These are phyloP conservation scores for Nissolia schottii DNA, from an alignment of 306 rosid genomes.

Conservation along the genomic window DNA sequence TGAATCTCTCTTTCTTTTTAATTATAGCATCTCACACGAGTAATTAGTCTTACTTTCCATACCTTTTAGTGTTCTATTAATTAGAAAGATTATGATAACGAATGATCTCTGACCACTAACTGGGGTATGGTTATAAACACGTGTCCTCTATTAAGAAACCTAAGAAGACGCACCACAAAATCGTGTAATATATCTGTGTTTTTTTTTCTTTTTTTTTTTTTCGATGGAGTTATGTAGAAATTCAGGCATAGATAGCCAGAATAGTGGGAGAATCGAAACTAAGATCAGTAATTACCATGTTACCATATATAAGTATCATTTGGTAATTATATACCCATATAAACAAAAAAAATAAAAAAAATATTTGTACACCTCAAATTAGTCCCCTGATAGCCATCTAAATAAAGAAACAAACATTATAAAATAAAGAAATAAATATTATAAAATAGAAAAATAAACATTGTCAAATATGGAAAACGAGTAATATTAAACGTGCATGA, in stretches of 20 bases:
- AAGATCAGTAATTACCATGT: no score
- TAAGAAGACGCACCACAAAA: not conserved
- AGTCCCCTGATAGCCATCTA: no score
- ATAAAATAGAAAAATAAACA: no score
- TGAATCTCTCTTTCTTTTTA: not conserved
- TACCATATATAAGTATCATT: no score
- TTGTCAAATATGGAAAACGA: no score
- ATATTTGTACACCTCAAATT: no score
- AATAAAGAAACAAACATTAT: no score
- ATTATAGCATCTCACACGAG: not conserved
- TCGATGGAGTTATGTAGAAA: not conserved
- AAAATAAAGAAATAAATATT: no score
- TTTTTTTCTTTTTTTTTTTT: not conserved
- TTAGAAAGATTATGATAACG: conserved; percentile 13
- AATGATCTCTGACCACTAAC: conserved; percentile 48
- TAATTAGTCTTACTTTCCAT: conserved; percentile 6
- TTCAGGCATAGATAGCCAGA: not conserved
- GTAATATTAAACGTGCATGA: no score
- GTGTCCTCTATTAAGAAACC: conserved; percentile 31
- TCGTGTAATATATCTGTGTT: not conserved
- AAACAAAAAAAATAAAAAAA: no score
- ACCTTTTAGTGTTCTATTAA: not conserved
- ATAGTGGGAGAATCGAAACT: not conserved
- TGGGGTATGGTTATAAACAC: conserved; percentile 35
- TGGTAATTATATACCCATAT: not conserved